Conservation (phyloP, 768 basidiomycete species). For the Crepidotus variabilis region DNA sequence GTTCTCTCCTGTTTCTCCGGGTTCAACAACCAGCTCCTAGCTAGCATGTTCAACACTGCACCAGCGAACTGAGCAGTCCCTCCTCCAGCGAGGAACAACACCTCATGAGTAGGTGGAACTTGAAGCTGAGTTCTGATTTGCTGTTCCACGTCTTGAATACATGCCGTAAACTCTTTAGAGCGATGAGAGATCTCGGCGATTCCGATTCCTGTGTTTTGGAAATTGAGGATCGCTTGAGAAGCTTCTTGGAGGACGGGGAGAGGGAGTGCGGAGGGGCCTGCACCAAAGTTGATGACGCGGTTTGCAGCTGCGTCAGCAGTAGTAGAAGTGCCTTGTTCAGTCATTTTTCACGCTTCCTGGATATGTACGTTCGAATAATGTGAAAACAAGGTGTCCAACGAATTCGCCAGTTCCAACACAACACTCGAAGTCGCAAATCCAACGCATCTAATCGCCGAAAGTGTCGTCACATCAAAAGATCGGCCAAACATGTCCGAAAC, state of each 20-base stretch:
- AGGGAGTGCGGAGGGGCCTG: conserved; percentile 92
- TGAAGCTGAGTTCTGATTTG: conserved; percentile 73
- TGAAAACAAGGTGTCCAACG: too few relatives aligned
- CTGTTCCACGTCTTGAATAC: conserved; percentile 57
- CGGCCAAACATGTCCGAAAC: too few relatives aligned
- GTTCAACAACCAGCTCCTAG: conserved; percentile 74
- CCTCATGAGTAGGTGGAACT: conserved; percentile 78
- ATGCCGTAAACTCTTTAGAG: conserved; percentile 80
- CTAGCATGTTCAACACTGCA: conserved; percentile 87
- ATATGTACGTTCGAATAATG: too few relatives aligned
- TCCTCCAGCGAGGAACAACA: conserved; percentile 95
- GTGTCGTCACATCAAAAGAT: too few relatives aligned
- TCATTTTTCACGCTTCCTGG: too few relatives aligned
- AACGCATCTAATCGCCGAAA: too few relatives aligned
- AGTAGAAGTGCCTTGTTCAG: background rate
- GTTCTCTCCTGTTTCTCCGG: conserved; percentile 58
- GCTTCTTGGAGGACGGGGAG: conserved; percentile 83
- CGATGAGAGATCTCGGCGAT: conserved; percentile 96
- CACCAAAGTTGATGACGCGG: conserved; percentile 85
- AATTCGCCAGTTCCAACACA: too few relatives aligned
- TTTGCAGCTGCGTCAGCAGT: conserved; percentile 3
- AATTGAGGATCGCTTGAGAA: conserved; percentile 83
- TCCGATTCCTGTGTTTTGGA: conserved; percentile 87
- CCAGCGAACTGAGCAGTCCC: conserved; percentile 91
- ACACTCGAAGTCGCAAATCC: too few relatives aligned